Base-by-base conservation (phyloP, 345 rosid species). In the Eucalyptus curtisii region DNA sequence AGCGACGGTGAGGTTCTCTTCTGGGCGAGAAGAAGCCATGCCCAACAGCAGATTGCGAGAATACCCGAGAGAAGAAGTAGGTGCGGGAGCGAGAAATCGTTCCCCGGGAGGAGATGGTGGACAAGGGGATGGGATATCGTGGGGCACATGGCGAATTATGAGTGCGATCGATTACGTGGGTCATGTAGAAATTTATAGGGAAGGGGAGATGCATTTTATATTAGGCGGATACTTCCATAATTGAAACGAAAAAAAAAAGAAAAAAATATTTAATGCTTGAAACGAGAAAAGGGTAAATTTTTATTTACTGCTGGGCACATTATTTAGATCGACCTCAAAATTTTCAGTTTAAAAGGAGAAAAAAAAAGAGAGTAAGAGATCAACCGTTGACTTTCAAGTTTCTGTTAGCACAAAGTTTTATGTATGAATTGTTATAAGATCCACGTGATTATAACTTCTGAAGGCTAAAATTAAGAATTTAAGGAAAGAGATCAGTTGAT, bases 371-470 rank as follows among this genome's bases (percentile, higher is more conserved):
- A 5, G 37, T 15, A 66, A 31, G 22, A 15, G 40, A 31, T 15
- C 40, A 66, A n/a, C 42, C 22, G 22, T 66, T 4, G 33, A 31
- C 79, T 66, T 66, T 31, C 40, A 16, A 16, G 42, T 31, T 16
- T 91, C 0, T 92, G 90, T 76, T 90, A 93, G 48, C 95, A 89
- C 53, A 93, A 5, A 10, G 68, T 61, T 59, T 13, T 27, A 12
- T 64, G 71, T 30, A 30, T 13, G 37, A 64, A 30, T 64, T 13
- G 16, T 64, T 14, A 64, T n/a, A 64, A 6, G 15, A 64, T 13
- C 33, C 71, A n/a, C 19, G 71, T 3, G 8, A 27, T 57, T 25
- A 10, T 57, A 57, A 57, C 13, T n/a, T n/a, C n/a, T 57, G 14
- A 25, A 57, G 64, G 64, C 12, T 25, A 25, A 11, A 57, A 10